Evolutionary conservation across 176 grass and related monocot species (phyloP).

Genomic region (Musa schizocarpa): DNA sequence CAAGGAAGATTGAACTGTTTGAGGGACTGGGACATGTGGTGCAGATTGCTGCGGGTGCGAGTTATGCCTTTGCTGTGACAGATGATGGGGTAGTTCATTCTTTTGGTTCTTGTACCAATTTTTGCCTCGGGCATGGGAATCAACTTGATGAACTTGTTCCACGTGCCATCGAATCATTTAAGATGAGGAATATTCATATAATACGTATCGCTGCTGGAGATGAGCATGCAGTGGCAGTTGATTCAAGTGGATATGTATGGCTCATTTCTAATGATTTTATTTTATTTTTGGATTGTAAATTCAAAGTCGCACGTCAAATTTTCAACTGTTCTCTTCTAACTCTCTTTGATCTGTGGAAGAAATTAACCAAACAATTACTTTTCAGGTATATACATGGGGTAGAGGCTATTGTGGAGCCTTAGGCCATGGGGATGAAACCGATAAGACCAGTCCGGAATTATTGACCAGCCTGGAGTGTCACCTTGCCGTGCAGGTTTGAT

Average conservation of each 20-base stretch:
- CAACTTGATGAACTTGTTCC: slow-evolving; percentile 87
- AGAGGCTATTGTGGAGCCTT: slow-evolving; percentile 98
- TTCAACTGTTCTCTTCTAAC: background rate
- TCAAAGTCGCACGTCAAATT: background rate
- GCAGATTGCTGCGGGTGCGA: slow-evolving; percentile 86
- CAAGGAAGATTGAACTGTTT: slow-evolving; percentile 53
- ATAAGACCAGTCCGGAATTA: slow-evolving; percentile 83
- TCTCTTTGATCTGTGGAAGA: background rate
- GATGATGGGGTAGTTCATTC: slow-evolving; percentile 80
- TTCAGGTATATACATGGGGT: slow-evolving; percentile 98
- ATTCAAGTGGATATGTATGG: slow-evolving; percentile 77
- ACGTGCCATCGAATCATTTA: slow-evolving; percentile 71
- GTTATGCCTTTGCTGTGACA: slow-evolving; percentile 91
- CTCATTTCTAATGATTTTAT: background rate
- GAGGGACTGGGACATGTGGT: slow-evolving; percentile 46
- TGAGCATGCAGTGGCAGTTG: slow-evolving; percentile 94
- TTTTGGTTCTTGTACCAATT: slow-evolving; percentile 84
- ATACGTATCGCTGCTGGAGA: slow-evolving; percentile 87
- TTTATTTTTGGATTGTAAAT: too few relatives aligned
- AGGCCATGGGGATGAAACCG: slow-evolving; percentile 95
- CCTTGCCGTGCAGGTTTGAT: slow-evolving; percentile 86
- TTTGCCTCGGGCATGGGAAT: slow-evolving; percentile 89
- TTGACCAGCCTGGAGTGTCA: slow-evolving; percentile 55
- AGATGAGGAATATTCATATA: slow-evolving; percentile 77
- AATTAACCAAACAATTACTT: slow-evolving; percentile 11